Conservation (phyloP, 2,329 filamentous ascomycete species). For the Colletotrichum chlorophyti region DNA sequence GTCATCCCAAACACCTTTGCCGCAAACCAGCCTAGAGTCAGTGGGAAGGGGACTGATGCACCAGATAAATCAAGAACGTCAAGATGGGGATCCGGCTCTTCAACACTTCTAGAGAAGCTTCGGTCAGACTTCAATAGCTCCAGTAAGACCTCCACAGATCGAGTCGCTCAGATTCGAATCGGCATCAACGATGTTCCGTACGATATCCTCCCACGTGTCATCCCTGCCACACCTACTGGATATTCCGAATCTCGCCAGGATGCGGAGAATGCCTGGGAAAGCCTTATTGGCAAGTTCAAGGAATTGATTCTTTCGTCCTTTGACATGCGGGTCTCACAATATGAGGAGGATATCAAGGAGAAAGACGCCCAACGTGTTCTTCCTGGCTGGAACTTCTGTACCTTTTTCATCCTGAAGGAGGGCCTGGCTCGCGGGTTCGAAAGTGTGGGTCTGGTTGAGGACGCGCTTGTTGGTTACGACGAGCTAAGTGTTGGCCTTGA, state of each 20-base stretch:
- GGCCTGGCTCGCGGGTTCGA: constrained; percentile 93
- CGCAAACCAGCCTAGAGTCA: constrained; percentile 76
- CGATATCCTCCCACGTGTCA: constrained; percentile 66
- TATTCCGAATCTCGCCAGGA: constrained; percentile 79
- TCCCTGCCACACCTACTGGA: constrained; percentile 67
- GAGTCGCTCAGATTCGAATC: constrained; percentile 85
- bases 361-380: constrained; percentile 86
- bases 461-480: constrained; percentile 93
- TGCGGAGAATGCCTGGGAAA: constrained; percentile 80
- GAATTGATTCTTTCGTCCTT: constrained; percentile 87
- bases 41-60: constrained; percentile 58
- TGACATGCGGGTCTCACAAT: constrained; percentile 87
- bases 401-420: constrained; percentile 97
- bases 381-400: constrained; percentile 99
- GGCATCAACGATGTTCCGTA: constrained; percentile 73
- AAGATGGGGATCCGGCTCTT: constrained; percentile 80
- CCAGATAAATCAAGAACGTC: constrained; percentile 72
- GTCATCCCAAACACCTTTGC: constrained; percentile 86
- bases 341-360: constrained; percentile 96
- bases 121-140: constrained; percentile 87
- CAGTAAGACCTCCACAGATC: constrained; percentile 75
- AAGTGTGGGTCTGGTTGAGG: constrained; percentile 93
- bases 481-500: constrained; percentile 90
- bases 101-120: constrained; percentile 87
- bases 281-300: constrained; percentile 87